phyloP scores from a whole-genome alignment of 208 protist genomes.

The Leishmania martiniquensis region DNA sequence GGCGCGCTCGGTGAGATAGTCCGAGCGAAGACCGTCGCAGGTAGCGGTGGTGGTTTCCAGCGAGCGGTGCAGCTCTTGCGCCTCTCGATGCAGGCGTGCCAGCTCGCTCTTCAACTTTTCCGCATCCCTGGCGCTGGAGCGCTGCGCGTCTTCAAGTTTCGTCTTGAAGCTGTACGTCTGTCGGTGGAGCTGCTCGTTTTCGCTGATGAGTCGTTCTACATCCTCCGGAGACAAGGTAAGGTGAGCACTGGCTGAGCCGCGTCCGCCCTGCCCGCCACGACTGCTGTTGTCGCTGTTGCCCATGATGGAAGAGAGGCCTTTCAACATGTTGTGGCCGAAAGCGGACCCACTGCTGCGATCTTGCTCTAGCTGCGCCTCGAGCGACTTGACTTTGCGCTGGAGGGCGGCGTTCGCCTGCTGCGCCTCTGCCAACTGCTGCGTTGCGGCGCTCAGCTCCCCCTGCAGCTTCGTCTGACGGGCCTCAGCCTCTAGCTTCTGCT shows the following conservation, averaged over 20 bases:
- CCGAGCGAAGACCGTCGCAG: constrained; percentile 52
- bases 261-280: neutral
- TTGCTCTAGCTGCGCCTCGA: constrained; percentile 52
- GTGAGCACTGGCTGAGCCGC: neutral
- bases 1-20: constrained; percentile 42
- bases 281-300: constrained; percentile 32
- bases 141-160: constrained; percentile 42
- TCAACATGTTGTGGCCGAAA: constrained; percentile 70
- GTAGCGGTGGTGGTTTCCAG: constrained; percentile 36
- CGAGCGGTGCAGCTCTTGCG: constrained; percentile 45
- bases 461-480: constrained; percentile 51
- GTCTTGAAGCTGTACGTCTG: constrained; percentile 62
- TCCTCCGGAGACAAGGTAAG: constrained; percentile 55
- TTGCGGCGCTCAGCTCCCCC: constrained; percentile 44
- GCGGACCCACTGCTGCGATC: constrained; percentile 44
- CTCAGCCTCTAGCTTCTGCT: constrained; percentile 82
- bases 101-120: constrained; percentile 27
- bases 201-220: constrained; percentile 62
- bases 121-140: constrained; percentile 14
- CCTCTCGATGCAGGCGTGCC: constrained; percentile 35
- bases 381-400: constrained; percentile 42
- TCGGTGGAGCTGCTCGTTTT: constrained; percentile 78
- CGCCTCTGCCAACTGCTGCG: constrained; percentile 42
- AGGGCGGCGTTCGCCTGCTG: constrained; percentile 55
- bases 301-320: constrained; percentile 77